Percentiles rank a stretch among this genome's conserved stretches.
Conservation (phyloP, 1,139 yeast species). For the Candida glucosophila region DNA sequence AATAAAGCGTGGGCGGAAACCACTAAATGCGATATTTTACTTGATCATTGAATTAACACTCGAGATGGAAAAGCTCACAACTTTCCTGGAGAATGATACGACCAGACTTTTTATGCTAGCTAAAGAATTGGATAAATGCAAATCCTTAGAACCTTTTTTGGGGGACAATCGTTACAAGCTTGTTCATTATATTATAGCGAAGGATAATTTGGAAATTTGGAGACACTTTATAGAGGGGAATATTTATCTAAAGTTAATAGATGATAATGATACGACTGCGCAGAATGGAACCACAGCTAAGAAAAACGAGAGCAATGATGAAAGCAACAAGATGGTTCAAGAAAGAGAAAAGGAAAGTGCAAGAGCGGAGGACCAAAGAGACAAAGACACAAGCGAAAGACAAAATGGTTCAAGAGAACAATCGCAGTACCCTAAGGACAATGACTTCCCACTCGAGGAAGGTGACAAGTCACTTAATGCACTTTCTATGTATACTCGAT, state of each 20-base stretch:
- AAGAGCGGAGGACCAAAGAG: conserved; percentile 1
- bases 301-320: conserved; percentile 4
- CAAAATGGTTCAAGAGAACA: neutral
- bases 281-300: neutral
- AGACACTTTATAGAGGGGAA: conserved; percentile 46
- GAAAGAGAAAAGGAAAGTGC: conserved; percentile 5
- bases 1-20: too few relatives aligned
- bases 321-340: conserved; percentile 6
- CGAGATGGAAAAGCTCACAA: conserved; percentile 38
- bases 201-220: conserved; percentile 37
- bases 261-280: conserved; percentile 3
- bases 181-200: conserved; percentile 31
- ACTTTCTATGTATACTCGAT: conserved; percentile 57
- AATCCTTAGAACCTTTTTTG: conserved; percentile 50
- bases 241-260: conserved; percentile 19
- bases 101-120: conserved; percentile 38
- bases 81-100: conserved; percentile 36
- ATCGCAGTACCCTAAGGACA: conserved; percentile 5
- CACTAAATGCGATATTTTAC: too few relatives aligned
- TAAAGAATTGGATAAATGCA: conserved; percentile 34
- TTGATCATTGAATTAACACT: too few relatives aligned
- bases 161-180: conserved; percentile 56
- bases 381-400: neutral
- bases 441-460: conserved; percentile 13
- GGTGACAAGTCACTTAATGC: conserved; percentile 43